Percentiles rank a stretch among this genome's conserved stretches.
Evolutionary conservation across 148 eudicot genomes (phyloP).

Genomic region (Amaranthus palmeri): DNA sequence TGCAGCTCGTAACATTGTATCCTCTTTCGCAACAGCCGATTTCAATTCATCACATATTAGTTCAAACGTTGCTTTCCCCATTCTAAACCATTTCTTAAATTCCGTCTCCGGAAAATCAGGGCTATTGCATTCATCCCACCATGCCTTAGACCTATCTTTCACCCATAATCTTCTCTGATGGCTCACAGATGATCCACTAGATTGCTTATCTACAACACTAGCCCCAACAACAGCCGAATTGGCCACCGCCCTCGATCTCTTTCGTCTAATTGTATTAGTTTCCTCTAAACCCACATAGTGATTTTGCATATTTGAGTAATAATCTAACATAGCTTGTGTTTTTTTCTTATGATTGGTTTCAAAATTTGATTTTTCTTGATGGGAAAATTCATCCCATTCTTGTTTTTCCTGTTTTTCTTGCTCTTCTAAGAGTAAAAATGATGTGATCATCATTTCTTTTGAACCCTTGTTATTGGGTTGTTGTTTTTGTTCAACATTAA

Average conservation of each 20-base stretch:
- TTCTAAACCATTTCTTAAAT: slow-evolving; percentile 57
- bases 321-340: slow-evolving; percentile 41
- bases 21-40: slow-evolving; percentile 67
- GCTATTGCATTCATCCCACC: slow-evolving; percentile 84
- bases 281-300: slow-evolving; percentile 27
- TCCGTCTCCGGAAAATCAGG: slow-evolving; percentile 65
- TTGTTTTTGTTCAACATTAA: slow-evolving; percentile 3
- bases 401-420: slow-evolving; percentile 44
- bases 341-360: slow-evolving; percentile 41
- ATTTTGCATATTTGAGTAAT: slow-evolving; percentile 33
- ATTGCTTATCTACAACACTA: slow-evolving; percentile 5
- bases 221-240: slow-evolving; percentile 24
- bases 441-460: slow-evolving; percentile 46
- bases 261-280: slow-evolving; percentile 28
- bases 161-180: slow-evolving; percentile 75
- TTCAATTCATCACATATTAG: slow-evolving; percentile 68
- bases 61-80: slow-evolving; percentile 77
- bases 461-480: slow-evolving; percentile 23
- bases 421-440: slow-evolving; percentile 48
- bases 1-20: slow-evolving; percentile 68
- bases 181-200: slow-evolving; percentile 17
- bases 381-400: slow-evolving; percentile 25
- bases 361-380: slow-evolving; percentile 35
- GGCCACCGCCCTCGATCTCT: slow-evolving; percentile 29
- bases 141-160: slow-evolving; percentile 62